These are phyloP conservation scores for Pterula multifida DNA, from an alignment of 1,284 basidiomycete species.

Conservation along the genomic window DNA sequence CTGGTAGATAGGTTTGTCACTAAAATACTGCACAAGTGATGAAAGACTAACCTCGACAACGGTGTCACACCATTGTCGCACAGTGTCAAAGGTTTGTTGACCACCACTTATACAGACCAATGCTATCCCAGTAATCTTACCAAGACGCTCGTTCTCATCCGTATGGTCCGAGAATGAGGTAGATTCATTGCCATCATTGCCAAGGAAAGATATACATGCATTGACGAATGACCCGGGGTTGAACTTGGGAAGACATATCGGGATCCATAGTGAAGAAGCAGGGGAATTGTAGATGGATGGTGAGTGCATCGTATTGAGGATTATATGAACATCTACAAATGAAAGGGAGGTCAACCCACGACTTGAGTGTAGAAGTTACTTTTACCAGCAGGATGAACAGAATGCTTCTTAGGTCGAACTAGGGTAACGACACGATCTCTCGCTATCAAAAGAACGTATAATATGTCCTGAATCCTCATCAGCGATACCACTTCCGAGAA, in stretches of 20 bases:
- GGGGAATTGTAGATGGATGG: slow-evolving; percentile 58
- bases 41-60: slow-evolving; percentile 43
- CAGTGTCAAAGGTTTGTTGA: slow-evolving; percentile 49
- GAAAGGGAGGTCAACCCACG: background rate
- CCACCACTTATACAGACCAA: slow-evolving; percentile 59
- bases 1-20: slow-evolving; percentile 21
- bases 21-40: background rate
- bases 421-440: slow-evolving; percentile 77
- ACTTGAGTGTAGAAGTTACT: too few species aligned
- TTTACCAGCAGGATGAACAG: slow-evolving; percentile 85
- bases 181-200: slow-evolving; percentile 10
- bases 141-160: slow-evolving; percentile 8
- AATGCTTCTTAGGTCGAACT: slow-evolving; percentile 84
- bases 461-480: slow-evolving; percentile 51
- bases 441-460: slow-evolving; percentile 83
- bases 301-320: slow-evolving; percentile 71
- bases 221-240: slow-evolving; percentile 88
- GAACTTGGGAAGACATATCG: slow-evolving; percentile 92
- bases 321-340: slow-evolving; percentile 62
- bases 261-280: slow-evolving; percentile 84
- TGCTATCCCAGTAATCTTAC: too few species aligned
- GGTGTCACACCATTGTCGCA: slow-evolving; percentile 59
- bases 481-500: slow-evolving; percentile 1
- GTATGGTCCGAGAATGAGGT: background rate
- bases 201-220: slow-evolving; percentile 75